Evolutionary conservation across 2,329 filamentous ascomycete genomes (phyloP), one percentile per base, ranked within the genome.

Genomic region (Ophiostoma himal-ulmi): DNA sequence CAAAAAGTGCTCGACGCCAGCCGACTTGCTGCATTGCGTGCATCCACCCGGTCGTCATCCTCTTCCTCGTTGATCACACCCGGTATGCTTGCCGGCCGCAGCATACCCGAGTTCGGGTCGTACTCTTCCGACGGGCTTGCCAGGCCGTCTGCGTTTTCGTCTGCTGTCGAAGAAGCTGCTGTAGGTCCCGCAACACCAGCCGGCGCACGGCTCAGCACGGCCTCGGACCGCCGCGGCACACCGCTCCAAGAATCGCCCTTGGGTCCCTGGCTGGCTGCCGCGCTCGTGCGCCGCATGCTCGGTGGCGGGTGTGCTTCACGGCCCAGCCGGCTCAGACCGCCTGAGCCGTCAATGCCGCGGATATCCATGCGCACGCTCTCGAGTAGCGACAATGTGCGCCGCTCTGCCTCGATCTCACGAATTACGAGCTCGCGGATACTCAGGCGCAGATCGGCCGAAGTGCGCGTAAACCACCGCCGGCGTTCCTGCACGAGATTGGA

Each of bases 211-310:
- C 72, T 88, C 17, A 86, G 90, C n/a, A 89, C 89, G 75, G 96
- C 92, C 39, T 74, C 76, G 39, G 89, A 88, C 70, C 92, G 87
- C 73, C 95, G 87, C 48, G 94, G 92, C 37, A 97, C 93, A 71
- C 95, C 95, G 76, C 93, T 97, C 95, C 95, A 99, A 20, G 95
- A 91, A 79, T 99, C 95, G n/a, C 95, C 95, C 82, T 96, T 96
- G 68, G 95, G 94, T 0, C 95, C 95, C 80, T 99, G 95, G 76
- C 91, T 95, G 66, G 92, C 91, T 20, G 92, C 91, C 74, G 97
- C 81, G 79, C 88, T 94, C 36, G 89, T 81, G 72, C 94, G 88
- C 70, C 95, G 88, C 72, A 82, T 79, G 41, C 74, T 71, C 5
- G 89, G 82, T 1, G 95, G 94, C 2, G 95, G 94, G 78, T 97